A percentile compares a stretch with the other conserved stretches of the same genome.
Evolutionary conservation across 2,329 filamentous ascomycete genomes (phyloP).

Genomic region (Ambrosiella beaveri): DNA sequence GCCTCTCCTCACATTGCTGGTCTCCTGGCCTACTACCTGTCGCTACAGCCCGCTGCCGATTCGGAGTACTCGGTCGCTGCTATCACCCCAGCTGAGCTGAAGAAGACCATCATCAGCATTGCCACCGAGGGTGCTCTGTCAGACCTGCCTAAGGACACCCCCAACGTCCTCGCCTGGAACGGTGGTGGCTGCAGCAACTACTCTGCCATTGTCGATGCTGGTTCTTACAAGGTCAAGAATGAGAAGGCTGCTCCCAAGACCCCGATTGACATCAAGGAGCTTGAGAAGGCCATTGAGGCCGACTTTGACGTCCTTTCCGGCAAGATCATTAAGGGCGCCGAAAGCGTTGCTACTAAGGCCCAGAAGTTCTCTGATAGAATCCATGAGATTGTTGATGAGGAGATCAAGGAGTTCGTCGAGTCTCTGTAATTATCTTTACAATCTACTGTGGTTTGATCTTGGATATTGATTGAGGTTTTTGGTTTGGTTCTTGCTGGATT

Average conservation of each 20-base stretch:
- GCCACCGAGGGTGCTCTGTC: conserved; percentile 61
- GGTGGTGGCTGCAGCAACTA: conserved; percentile 90
- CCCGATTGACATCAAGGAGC: conserved; percentile 34
- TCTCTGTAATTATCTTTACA: conserved; percentile 6
- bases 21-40: conserved; percentile 94
- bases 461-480: background rate
- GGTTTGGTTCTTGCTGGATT: background rate
- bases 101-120: conserved; percentile 70
- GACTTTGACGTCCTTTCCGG: conserved; percentile 43
- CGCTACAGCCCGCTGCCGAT: conserved; percentile 76
- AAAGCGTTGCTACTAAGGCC: conserved; percentile 36
- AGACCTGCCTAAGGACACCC: conserved; percentile 71
- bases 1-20: conserved; percentile 92
- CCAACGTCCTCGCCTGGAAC: conserved; percentile 97
- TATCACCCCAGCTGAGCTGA: conserved; percentile 87
- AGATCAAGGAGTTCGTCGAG: conserved; percentile 35
- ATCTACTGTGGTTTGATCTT: background rate
- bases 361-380: conserved; percentile 48
- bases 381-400: conserved; percentile 42
- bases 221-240: conserved; percentile 46
- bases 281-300: conserved; percentile 42
- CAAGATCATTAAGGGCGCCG: conserved; percentile 37
- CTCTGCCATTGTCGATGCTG: conserved; percentile 58
- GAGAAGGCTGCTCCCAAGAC: conserved; percentile 23
- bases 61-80: conserved; percentile 80